Conservation (phyloP, 129 eudicot species). For the Helianthus tuberosus region DNA sequence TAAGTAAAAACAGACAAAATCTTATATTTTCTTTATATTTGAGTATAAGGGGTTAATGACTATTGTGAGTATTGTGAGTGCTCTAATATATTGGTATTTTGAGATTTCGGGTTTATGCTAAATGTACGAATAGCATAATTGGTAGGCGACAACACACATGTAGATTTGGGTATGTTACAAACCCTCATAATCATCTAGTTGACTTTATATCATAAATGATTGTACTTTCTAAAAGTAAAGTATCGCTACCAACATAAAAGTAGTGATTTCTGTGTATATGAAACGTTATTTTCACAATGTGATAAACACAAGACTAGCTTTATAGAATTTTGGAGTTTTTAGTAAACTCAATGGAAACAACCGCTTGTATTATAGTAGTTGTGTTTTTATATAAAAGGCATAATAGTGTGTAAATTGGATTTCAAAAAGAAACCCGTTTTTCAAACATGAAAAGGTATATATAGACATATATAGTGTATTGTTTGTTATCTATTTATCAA, state of each 20-base stretch:
- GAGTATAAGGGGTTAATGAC: too few relatives aligned
- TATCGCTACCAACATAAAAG: constrained; percentile 18
- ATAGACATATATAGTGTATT: too few relatives aligned
- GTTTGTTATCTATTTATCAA: too few relatives aligned
- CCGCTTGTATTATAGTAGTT: not conserved
- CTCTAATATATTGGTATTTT: not conserved
- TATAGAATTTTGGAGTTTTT: not conserved
- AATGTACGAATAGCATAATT: constrained; percentile 33
- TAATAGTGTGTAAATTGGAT: not conserved
- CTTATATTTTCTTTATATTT: too few relatives aligned
- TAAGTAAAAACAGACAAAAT: too few relatives aligned
- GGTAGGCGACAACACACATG: constrained; percentile 27
- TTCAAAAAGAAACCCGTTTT: too few relatives aligned
- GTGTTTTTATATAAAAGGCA: not conserved
- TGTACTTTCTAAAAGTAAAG: constrained; percentile 32
- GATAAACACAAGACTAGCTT: not conserved
- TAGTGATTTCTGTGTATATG: constrained; percentile 5
- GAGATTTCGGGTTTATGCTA: not conserved
- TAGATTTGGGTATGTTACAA: constrained; percentile 29
- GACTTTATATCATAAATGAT: constrained; percentile 28
- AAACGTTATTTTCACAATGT: not conserved
- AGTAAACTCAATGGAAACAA: not conserved
- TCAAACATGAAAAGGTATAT: too few relatives aligned
- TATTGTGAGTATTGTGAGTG: too few relatives aligned
- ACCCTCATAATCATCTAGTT: constrained; percentile 26